Base-by-base conservation (phyloP, 306 rosid genomes). In the Mimosa bimucronata region DNA sequence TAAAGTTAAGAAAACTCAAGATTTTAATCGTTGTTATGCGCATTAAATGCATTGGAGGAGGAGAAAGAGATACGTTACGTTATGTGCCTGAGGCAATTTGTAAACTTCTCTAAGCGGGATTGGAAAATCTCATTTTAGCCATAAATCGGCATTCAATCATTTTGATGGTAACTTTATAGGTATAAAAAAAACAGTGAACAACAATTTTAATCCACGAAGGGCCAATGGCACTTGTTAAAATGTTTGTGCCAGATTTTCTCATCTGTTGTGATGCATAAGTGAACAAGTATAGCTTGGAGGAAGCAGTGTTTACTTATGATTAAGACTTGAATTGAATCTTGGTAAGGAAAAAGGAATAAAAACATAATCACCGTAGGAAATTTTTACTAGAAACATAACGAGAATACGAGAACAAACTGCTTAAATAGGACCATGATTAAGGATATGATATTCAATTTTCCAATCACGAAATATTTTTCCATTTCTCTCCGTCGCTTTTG, bases 101-200 rank as follows among this genome's bases (percentile, higher is more conserved):
- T 75, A 19, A 65, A 53, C 74, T 28, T 52, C 31, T 71, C 67
- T 30, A 61, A 73, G 64, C n/a, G 68, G 79, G 48, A 40, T 23
- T 15, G 42, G 23, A 71, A 69, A 70, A 69, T 14, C 7, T 48
- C 58, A 55, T 73, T 30, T 57, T 28, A 34, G 60, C 37, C 46
- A 71, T 55, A 41, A 58, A 73, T 48, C 76, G 42, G 53, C 58
- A 40, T 19, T 76, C 78, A 40, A 67, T 79, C 76, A 50, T 58
- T 30, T 70, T 71, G 30, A 50, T 26, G 57, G 44, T 70, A 66
- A 31, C 50, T 75, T 57, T 40, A 4, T n/a, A 21, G 41, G 50
- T 68, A 18, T n/a, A 66, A 46, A 66, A 66, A 7, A 31, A 68
- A 40, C 31, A 21, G 73, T 29, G 25, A 23, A 41, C 11, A 9